These are phyloP conservation scores for Lepiota venenata DNA, from an alignment of 768 basidiomycete species.

Conservation along the genomic window DNA sequence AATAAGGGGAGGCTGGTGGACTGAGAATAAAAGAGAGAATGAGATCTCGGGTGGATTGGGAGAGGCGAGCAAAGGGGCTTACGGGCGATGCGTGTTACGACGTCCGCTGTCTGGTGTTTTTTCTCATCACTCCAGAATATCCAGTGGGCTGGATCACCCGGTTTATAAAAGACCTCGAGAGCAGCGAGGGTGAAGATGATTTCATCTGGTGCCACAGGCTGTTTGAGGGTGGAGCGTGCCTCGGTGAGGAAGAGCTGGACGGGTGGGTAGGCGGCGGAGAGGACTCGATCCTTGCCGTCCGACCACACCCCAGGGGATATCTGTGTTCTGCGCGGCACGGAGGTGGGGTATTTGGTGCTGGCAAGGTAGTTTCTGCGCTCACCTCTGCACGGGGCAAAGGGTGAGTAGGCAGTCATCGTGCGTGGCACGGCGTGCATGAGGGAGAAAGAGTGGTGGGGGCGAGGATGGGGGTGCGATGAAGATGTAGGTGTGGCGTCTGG, in stretches of 20 bases:
- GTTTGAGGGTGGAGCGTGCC: constrained; percentile 33
- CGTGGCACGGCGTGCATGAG: constrained; percentile 13
- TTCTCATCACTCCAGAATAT: constrained; percentile 58
- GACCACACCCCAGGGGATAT: constrained; percentile 37
- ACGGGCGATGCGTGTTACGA: constrained; percentile 55
- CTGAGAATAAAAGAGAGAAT: constrained; percentile 20
- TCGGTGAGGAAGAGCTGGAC: constrained; percentile 46
- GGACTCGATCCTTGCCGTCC: constrained; percentile 33
- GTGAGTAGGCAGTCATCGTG: constrained; percentile 20
- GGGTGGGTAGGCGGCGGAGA: constrained; percentile 44
- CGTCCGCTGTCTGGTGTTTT: constrained; percentile 44
- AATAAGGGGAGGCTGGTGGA: constrained; percentile 36
- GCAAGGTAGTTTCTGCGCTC: constrained; percentile 14
- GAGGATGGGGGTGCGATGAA: background rate
- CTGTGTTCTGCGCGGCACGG: constrained; percentile 23
- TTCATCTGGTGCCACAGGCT: constrained; percentile 38
- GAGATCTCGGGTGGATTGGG: background rate
- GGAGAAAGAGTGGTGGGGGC: constrained; percentile 10
- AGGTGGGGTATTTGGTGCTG: constrained; percentile 19
- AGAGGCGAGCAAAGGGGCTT: constrained; percentile 23
- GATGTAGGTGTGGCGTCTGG: constrained; percentile 5
- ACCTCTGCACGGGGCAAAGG: constrained; percentile 17
- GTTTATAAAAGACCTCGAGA: constrained; percentile 53
- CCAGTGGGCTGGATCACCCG: constrained; percentile 56
- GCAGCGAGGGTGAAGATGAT: constrained; percentile 56